Evolutionary conservation across 176 grass and related monocot genomes (phyloP), one percentile per base, ranked within the genome.

Genomic region (Cymbopogon citratus): DNA sequence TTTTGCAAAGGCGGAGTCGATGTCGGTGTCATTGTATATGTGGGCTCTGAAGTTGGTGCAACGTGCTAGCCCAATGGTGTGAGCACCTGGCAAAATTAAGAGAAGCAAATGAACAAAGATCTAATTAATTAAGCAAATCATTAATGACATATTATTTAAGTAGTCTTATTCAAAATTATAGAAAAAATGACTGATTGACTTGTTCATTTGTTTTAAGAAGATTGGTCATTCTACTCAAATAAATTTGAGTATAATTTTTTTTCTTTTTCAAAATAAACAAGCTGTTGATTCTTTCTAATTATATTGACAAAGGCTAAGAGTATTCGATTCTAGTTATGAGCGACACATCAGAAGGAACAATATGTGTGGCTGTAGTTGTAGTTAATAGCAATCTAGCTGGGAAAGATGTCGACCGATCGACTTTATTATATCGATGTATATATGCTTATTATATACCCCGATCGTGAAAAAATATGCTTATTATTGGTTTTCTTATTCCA

Each of bases 11-110:
- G 28, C 76, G 6, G 60, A 0, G 0, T 95, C 69, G n/a, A 95
- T 88, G 82, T 95, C 68, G 41, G 75, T 87, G 57, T 95, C 92
- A 6, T 92, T 95, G 87, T 95, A 92, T 7, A 95, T 70, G 9
- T 88, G 90, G 4, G 21, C 81, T 25, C 90, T 80, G 59, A 92
- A 92, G 78, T 80, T 87, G 3, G 84, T 87, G 85, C 92, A 95
- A 11, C 92, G 86, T 0, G 90, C 87, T 36, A 49, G 81, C 16
- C 92, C 92, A 10, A 95, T 92, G 12, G 92, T 95, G 83, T 95
- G 93, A 25, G 82, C 71, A 39, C 93, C 93, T 95, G 63, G 3
- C 12, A 73, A 14, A 46, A 10, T 27, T 13, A 26, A 51, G 14
- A 49, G 13, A 12, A 13, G 12, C 12, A 15, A 13, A 16, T 16